Evolutionary conservation across 805 yeast species (phyloP).

Genomic region (Lipomyces spencermartinsiae): DNA sequence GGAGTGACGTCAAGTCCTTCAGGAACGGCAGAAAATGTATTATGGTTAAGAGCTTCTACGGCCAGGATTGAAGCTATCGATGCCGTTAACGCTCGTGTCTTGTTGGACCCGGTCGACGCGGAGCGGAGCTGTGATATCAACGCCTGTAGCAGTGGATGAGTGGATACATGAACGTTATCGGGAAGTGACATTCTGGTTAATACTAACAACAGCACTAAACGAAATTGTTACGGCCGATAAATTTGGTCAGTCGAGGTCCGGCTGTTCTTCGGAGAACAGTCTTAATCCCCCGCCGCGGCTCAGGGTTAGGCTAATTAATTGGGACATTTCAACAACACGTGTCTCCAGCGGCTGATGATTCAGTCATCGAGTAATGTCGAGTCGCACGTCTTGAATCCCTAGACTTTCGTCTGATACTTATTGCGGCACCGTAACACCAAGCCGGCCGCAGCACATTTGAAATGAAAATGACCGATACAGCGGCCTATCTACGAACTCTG

Average conservation of each 20-base stretch:
- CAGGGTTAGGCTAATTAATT: neutral
- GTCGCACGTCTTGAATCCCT: too few relatives aligned
- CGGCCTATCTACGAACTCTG: conserved; percentile 54
- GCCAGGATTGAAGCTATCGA: conserved; percentile 43
- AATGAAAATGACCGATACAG: conserved; percentile 14
- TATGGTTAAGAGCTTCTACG: conserved; percentile 39
- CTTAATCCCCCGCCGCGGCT: neutral
- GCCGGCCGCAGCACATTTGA: neutral
- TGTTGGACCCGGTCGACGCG: conserved; percentile 20
- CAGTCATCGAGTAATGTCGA: too few relatives aligned
- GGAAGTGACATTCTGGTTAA: conserved; percentile 12
- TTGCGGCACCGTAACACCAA: neutral
- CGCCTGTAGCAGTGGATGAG: conserved; percentile 41
- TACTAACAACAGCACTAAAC: neutral
- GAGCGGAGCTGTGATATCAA: conserved; percentile 43
- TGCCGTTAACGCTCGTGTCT: conserved; percentile 38
- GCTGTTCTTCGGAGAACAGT: neutral
- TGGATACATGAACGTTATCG: conserved; percentile 35
- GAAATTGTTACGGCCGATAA: neutral
- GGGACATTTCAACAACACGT: too few relatives aligned
- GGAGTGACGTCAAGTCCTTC: conserved; percentile 26
- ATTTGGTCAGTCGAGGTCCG: neutral
- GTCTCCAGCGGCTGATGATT: too few relatives aligned
- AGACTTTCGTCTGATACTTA: too few relatives aligned
- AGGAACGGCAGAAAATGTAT: conserved; percentile 32